These are phyloP conservation scores for Isoetes engelmannii DNA, from an alignment of 83 land plant species.

Conservation along the genomic window DNA sequence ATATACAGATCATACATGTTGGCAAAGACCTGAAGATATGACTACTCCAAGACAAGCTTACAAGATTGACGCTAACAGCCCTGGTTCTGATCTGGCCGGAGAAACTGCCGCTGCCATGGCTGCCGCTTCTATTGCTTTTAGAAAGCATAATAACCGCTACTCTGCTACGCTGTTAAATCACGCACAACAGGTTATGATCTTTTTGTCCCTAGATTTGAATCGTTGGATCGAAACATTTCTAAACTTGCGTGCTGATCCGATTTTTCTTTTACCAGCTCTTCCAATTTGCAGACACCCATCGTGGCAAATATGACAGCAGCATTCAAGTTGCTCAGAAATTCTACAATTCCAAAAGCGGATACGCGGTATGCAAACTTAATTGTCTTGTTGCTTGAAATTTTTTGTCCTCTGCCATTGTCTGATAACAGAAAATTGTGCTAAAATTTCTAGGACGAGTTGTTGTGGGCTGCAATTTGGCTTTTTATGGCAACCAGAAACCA, in stretches of 20 bases:
- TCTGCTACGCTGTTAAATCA: slow-evolving; percentile 52
- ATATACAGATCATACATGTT: slow-evolving; percentile 55
- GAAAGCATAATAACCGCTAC: slow-evolving; percentile 41
- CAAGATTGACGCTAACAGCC: slow-evolving; percentile 34
- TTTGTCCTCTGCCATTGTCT: neutral
- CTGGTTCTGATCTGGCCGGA: slow-evolving; percentile 75
- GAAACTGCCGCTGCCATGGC: slow-evolving; percentile 88
- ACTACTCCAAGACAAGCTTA: slow-evolving; percentile 50
- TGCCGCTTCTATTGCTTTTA: slow-evolving; percentile 67
- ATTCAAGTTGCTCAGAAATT: slow-evolving; percentile 27
- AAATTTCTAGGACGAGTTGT: slow-evolving; percentile 56
- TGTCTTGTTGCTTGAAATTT: neutral
- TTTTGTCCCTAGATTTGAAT: neutral
- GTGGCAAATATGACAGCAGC: slow-evolving; percentile 35
- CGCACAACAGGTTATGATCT: slow-evolving; percentile 42
- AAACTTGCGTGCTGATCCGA: neutral
- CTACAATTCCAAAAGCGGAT: slow-evolving; percentile 37
- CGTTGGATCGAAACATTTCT: neutral
- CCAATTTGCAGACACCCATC: slow-evolving; percentile 33
- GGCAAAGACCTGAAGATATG: slow-evolving; percentile 85
- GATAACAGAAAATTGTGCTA: neutral
- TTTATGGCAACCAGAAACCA: slow-evolving; percentile 48
- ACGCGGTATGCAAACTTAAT: slow-evolving; percentile 18
- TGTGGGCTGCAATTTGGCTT: slow-evolving; percentile 84
- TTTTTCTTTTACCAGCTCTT: slow-evolving; percentile 49